Evolutionary conservation across 768 basidiomycete species (phyloP).

Genomic region (Lentinula guzmanii): DNA sequence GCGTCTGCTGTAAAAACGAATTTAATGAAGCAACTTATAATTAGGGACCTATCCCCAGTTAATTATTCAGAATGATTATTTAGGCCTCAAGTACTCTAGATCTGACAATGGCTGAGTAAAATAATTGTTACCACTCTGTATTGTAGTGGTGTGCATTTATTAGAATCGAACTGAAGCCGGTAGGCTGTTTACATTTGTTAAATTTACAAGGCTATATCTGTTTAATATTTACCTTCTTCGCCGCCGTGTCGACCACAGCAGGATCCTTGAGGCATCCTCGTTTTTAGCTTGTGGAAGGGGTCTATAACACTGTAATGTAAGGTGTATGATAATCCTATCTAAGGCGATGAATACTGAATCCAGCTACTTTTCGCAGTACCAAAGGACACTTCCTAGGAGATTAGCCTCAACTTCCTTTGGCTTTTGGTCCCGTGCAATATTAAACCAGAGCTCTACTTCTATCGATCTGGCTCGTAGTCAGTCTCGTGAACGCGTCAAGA

Average conservation of each 20-base stretch:
- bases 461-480: not conserved
- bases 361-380: slow-evolving; percentile 20
- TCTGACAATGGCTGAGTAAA: too few relatives aligned
- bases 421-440: not conserved
- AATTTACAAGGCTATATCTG: not conserved
- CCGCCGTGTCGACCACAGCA: not conserved
- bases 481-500: not conserved
- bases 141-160: too few relatives aligned
- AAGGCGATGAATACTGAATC: slow-evolving; percentile 15
- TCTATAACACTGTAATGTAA: not conserved
- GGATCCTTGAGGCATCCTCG: not conserved
- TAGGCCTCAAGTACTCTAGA: too few relatives aligned
- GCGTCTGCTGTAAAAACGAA: too few relatives aligned
- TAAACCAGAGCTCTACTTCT: not conserved
- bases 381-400: slow-evolving; percentile 20
- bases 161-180: too few relatives aligned
- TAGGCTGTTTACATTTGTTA: not conserved
- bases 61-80: too few relatives aligned
- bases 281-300: not conserved
- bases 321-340: not conserved
- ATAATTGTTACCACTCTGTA: too few relatives aligned
- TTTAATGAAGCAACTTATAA: too few relatives aligned
- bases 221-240: not conserved
- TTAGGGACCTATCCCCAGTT: too few relatives aligned
- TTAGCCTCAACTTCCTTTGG: slow-evolving; percentile 2